These are phyloP conservation scores for Gastrolobium villosum DNA, from an alignment of 306 rosid species.

Conservation along the genomic window DNA sequence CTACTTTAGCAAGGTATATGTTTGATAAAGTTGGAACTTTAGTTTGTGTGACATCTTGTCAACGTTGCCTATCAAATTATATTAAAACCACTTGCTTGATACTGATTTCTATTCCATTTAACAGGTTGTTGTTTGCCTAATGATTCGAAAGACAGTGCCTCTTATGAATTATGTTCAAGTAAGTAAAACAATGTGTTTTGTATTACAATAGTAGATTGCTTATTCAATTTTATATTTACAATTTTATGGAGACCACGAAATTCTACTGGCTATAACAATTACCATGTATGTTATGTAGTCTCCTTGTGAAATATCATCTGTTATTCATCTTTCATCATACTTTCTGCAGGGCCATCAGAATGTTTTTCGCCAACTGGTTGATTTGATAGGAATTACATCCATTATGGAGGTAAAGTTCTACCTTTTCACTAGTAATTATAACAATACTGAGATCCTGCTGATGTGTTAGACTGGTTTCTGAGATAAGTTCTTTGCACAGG, in stretches of 20 bases:
- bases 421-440: conserved; percentile 11
- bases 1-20: conserved; percentile 91
- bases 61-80: conserved; percentile 10
- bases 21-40: conserved; percentile 39
- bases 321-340: conserved; percentile 43
- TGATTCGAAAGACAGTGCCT: conserved; percentile 92
- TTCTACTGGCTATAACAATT: not conserved
- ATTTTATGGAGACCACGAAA: conserved; percentile 1
- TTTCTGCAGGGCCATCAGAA: conserved; percentile 88
- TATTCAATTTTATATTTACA: conserved; percentile 26
- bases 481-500: conserved; percentile 62
- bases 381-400: conserved; percentile 97
- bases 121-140: conserved; percentile 94
- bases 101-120: conserved; percentile 30
- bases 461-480: conserved; percentile 45
- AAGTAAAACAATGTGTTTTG: conserved; percentile 44
- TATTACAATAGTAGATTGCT: conserved; percentile 10
- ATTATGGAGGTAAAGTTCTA: conserved; percentile 88
- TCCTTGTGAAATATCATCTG: conserved; percentile 22
- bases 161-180: conserved; percentile 99
- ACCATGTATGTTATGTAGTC: conserved; percentile 19
- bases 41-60: conserved; percentile 33
- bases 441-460: conserved; percentile 16
- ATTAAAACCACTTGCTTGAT: conserved; percentile 33
- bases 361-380: conserved; percentile 88